phyloP scores from a whole-genome alignment of 495 filamentous ascomycete genomes.

The Aspergillus cavernicola region DNA sequence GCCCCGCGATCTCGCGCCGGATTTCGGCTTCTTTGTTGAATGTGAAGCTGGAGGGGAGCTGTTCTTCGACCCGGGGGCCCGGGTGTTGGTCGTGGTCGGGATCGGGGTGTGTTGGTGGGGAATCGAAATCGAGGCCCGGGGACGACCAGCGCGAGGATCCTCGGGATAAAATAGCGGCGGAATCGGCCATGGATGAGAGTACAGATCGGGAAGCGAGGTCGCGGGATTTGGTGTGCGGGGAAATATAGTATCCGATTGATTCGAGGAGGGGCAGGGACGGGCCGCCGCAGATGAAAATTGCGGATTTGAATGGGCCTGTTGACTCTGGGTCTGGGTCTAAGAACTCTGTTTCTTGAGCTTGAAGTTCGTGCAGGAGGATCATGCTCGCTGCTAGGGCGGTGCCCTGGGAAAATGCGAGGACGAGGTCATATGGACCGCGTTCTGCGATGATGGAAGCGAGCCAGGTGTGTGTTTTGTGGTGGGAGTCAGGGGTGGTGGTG shows the following conservation, averaged over 20 bases:
- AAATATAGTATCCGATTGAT: constrained; percentile 47
- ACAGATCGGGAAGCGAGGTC: constrained; percentile 28
- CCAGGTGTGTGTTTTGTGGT: constrained; percentile 41
- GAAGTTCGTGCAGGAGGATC: constrained; percentile 30
- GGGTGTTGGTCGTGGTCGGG: neutral
- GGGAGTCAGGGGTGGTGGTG: constrained; percentile 26
- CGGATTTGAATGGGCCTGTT: constrained; percentile 53
- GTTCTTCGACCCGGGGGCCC: neutral
- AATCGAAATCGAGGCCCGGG: constrained; percentile 9
- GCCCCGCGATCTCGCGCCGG: constrained; percentile 32
- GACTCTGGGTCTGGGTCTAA: too few species aligned
- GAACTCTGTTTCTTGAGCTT: too few species aligned
- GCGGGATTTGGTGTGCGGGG: constrained; percentile 36
- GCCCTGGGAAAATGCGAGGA: constrained; percentile 60
- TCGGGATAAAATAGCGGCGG: constrained; percentile 25
- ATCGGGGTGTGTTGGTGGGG: neutral
- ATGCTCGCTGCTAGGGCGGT: constrained; percentile 47
- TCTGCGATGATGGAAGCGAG: constrained; percentile 43
- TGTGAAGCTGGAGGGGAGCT: constrained; percentile 20
- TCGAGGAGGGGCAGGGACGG: constrained; percentile 46
- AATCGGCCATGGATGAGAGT: constrained; percentile 25
- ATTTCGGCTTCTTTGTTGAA: constrained; percentile 53
- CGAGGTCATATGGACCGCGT: constrained; percentile 57
- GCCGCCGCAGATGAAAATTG: constrained; percentile 58
- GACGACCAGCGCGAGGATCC: constrained; percentile 27